Percentiles rank a stretch among this genome's conserved stretches.
phyloP scores from a whole-genome alignment of 345 rosid genomes.

The Camelina neglecta region DNA sequence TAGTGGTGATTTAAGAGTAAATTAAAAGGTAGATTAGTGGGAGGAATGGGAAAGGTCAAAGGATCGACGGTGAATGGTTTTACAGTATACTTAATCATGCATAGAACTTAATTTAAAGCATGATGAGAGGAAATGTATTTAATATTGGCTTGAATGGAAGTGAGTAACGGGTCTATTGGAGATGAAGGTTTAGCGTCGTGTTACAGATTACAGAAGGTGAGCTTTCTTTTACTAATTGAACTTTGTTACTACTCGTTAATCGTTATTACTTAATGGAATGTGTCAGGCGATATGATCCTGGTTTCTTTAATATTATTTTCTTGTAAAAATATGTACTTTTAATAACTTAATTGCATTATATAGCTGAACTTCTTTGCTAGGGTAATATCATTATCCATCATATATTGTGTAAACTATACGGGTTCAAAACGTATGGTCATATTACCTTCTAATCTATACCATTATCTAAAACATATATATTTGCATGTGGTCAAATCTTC shows the following conservation, averaged over 20 bases:
- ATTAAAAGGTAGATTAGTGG: conserved; percentile 4
- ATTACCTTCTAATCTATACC: neutral
- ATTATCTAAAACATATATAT: neutral
- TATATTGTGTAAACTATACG: too few species aligned
- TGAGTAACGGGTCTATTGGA: conserved; percentile 5
- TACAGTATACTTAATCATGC: neutral
- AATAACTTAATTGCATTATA: too few species aligned
- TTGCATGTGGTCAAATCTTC: neutral
- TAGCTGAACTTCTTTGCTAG: too few species aligned
- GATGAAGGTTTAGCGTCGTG: neutral
- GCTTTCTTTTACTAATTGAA: neutral
- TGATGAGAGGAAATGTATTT: conserved; percentile 17
- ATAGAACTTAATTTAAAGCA: neutral
- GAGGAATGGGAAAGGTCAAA: conserved; percentile 26
- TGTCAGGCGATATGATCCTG: too few species aligned
- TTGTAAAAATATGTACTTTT: neutral
- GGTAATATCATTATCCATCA: too few species aligned
- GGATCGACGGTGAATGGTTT: conserved; percentile 5
- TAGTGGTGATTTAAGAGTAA: conserved; percentile 9
- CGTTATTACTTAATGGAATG: too few species aligned
- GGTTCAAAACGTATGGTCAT: too few species aligned
- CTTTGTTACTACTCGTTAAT: neutral
- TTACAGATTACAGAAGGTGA: neutral
- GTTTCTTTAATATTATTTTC: neutral
- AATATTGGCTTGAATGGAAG: neutral